Base-by-base conservation (phyloP, 257 asterid genomes). In the Solanum appendiculatum region DNA sequence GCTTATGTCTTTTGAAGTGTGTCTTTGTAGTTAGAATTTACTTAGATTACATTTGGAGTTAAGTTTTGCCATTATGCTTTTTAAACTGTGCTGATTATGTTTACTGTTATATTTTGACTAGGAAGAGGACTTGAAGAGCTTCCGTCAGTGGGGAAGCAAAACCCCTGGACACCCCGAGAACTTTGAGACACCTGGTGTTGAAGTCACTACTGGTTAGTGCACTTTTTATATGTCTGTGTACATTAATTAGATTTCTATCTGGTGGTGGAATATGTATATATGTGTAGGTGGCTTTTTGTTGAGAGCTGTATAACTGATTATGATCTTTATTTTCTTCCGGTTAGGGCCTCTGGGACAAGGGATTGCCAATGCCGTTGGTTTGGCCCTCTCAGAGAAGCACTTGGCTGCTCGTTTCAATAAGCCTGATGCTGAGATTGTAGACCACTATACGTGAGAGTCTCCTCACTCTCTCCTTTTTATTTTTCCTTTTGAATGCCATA, bases 331-430 rank as follows among this genome's bases (percentile, higher is more conserved):
- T 78, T 80, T n/a, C 80, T 86, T 69, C 87, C 58, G 34, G 84
- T 48, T 90, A 95, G 98, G 98, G 58, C 98, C 98, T 39, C 97
- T 95, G 58, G 98, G 98, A 78, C 98, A 95, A 90, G 98, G 98
- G 87, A 85, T 95, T 88, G 97, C 95, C 82, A 95, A 95, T 91
- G 98, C 96, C 16, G 98, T 95, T 60, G 98, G 98, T 14, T 90
- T 95, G 90, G 98, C 98, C 11, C 95, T 95, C 89, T 95, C 94
- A n/a, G 98, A 95, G 93, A 91, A 84, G 88, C 98, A 94, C 90
- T 92, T 95, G 93, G 98, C 98, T 48, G 98, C 95, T 33, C 92
- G 98, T 21, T 95, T 40, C 95, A 95, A 95, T 93, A 94, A 94
- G 86, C 98, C 98, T 0, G 98, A 91, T 42, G 60, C 60, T 46